Evolutionary conservation across 78 protist genomes (phyloP).

Genomic region (Dictyostelium firmibasis): DNA sequence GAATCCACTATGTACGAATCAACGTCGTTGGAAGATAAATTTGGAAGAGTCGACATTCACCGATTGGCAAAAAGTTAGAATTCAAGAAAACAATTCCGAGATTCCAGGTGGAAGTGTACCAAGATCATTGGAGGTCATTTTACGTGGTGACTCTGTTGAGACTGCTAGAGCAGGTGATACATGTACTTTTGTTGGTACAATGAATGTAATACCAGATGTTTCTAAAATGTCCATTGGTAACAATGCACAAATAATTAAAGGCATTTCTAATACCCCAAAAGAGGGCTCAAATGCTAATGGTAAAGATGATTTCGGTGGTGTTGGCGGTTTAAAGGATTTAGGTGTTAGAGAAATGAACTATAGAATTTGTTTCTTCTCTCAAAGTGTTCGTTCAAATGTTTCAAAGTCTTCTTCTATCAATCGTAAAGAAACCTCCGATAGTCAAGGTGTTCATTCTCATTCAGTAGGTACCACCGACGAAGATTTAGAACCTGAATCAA

Average conservation of each 20-base stretch:
- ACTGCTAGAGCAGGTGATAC: conserved; percentile 98
- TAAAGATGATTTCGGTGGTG: conserved; percentile 89
- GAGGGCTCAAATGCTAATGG: neutral
- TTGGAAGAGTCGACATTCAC: conserved; percentile 85
- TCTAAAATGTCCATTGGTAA: conserved; percentile 59
- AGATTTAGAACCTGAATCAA: conserved; percentile 13
- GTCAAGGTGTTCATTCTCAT: neutral
- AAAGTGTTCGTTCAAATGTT: conserved; percentile 44
- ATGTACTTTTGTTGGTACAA: conserved; percentile 92
- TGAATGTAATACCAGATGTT: conserved; percentile 98
- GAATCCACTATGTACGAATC: conserved; percentile 88
- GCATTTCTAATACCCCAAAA: neutral
- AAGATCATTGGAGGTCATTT: conserved; percentile 90
- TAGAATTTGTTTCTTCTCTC: conserved; percentile 93
- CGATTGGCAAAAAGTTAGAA: conserved; percentile 97
- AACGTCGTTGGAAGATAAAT: conserved; percentile 81
- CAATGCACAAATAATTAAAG: conserved; percentile 18
- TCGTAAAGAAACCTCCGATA: neutral
- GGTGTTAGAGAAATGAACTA: conserved; percentile 97
- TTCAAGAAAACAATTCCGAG: conserved; percentile 78
- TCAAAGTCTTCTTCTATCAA: conserved; percentile 1
- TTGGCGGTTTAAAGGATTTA: conserved; percentile 92
- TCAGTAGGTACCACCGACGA: neutral
- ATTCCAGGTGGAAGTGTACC: conserved; percentile 98
- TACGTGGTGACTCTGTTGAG: conserved; percentile 96